Base-by-base conservation (phyloP, 2,329 filamentous ascomycete species). In the Dactylonectria macrodidyma region DNA sequence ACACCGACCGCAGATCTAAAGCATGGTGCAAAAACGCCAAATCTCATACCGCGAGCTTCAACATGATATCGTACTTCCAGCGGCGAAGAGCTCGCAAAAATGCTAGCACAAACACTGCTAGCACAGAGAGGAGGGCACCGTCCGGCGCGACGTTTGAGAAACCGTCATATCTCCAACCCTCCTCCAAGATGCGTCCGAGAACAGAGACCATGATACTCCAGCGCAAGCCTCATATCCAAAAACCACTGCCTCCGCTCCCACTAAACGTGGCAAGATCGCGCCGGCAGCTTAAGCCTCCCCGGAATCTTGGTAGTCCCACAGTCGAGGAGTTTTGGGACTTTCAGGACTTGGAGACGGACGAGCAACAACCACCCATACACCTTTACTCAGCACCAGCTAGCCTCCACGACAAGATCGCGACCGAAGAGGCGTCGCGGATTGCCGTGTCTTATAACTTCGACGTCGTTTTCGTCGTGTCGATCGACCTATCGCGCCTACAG, bases 401-500 rank as follows among this genome's bases (percentile, higher is more conserved):
- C 44, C 19, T 47, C 2, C 22, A 22, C 44, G n/a, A 47, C n/a
- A 47, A 22, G n/a, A 47, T 47, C 44, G 44, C 44, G 19, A 10
- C 44, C n/a, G 44, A 47, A 10, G 44, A 47, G n/a, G 44, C 44
- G 44, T 47, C 44, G 44, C 44, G 36, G 36, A 38, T 38, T 38
- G 36, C 36, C 36, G 3, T 12, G 36, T 38, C 36, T 10, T 14
- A 38, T 10, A 38, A 38, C 8, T 38, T 38, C 11, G 36, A 38
- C 10, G 36, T 38, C 36, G 14, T 38, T 47, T 47, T 47, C 44
- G 44, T 47, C 44, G n/a, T 47, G n/a, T 47, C 44, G 44, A 22
- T 47, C 44, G n/a, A 47, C 44, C n/a, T 47, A 47, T 47, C 44
- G n/a, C n/a, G 44, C n/a, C 44, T 47, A 47, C n/a, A 47, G n/a